phyloP scores from a whole-genome alignment of 2,329 filamentous ascomycete genomes.

The Apiospora aurea region DNA sequence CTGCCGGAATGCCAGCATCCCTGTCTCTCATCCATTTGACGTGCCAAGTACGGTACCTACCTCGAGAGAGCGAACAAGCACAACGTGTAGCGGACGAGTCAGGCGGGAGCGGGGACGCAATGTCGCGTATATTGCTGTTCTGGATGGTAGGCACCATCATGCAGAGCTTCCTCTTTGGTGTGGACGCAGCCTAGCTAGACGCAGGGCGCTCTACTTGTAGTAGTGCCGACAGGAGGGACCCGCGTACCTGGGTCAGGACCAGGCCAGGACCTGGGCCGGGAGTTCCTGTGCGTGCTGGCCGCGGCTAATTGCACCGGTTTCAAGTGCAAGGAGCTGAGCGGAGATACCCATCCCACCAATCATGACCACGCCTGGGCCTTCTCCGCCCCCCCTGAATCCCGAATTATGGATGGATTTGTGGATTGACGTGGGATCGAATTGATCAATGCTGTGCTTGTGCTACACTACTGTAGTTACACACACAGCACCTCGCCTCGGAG shows the following conservation, averaged over 20 bases:
- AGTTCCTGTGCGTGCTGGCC: background rate
- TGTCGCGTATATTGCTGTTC: background rate
- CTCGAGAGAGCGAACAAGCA: background rate
- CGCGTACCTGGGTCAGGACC: background rate
- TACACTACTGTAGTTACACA: too few relatives aligned
- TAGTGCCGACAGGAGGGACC: background rate
- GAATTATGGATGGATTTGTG: too few relatives aligned
- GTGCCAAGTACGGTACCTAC: background rate
- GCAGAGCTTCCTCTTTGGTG: background rate
- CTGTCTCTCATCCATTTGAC: constrained; percentile 7
- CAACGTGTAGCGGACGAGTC: background rate
- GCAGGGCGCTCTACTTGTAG: background rate
- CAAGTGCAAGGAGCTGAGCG: background rate
- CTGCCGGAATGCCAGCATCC: background rate
- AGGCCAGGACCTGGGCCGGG: background rate
- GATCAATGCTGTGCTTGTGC: background rate
- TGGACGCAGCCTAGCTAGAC: too few relatives aligned
- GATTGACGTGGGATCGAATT: background rate
- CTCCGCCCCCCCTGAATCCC: background rate
- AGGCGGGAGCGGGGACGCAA: background rate
- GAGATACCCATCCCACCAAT: constrained; percentile 19
- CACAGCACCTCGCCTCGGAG: too few relatives aligned
- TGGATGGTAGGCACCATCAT: background rate
- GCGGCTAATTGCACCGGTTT: constrained; percentile 7
- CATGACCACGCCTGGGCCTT: background rate